Conservation (phyloP, 768 basidiomycete genomes). For the Russula earlei region DNA sequence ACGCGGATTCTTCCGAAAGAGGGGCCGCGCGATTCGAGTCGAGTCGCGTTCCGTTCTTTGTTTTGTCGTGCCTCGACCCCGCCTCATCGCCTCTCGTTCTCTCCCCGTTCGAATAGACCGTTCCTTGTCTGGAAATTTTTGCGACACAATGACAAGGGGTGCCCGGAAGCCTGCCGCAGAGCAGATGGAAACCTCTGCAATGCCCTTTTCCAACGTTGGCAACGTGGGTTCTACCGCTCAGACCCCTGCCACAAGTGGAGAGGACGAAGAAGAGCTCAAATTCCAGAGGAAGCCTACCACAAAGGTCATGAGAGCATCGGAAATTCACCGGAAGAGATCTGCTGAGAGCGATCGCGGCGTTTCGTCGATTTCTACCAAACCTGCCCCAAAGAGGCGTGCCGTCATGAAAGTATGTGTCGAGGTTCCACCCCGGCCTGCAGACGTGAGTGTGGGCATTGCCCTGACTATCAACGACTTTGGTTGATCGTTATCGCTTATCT, state of each 20-base stretch:
- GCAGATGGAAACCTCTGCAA: slow-evolving; percentile 5
- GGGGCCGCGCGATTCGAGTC: slow-evolving; percentile 1
- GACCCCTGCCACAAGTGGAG: slow-evolving; percentile 14
- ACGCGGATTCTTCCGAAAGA: background rate
- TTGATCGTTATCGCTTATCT: slow-evolving; percentile 13
- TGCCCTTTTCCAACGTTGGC: slow-evolving; percentile 17
- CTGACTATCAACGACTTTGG: background rate
- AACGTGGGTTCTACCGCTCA: slow-evolving; percentile 3
- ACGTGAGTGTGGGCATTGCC: slow-evolving; percentile 18
- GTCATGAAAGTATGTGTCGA: slow-evolving; percentile 21
- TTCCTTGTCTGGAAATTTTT: background rate
- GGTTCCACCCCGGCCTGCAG: slow-evolving; percentile 10
- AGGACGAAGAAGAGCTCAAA: slow-evolving; percentile 17
- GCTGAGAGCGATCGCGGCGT: slow-evolving; percentile 30
- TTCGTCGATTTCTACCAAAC: slow-evolving; percentile 24
- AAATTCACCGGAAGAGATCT: slow-evolving; percentile 16
- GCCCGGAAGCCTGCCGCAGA: background rate
- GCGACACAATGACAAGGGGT: background rate
- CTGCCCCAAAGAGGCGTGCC: slow-evolving; percentile 21
- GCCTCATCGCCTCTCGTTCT: background rate
- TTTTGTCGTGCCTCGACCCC: background rate
- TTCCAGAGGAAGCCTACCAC: slow-evolving; percentile 23
- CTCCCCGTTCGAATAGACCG: slow-evolving; percentile 6
- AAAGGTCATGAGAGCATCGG: slow-evolving; percentile 9
- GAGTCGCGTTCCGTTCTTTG: too few species aligned